Conservation (phyloP, 768 basidiomycete species). For the Hysterangium stoloniferum region DNA sequence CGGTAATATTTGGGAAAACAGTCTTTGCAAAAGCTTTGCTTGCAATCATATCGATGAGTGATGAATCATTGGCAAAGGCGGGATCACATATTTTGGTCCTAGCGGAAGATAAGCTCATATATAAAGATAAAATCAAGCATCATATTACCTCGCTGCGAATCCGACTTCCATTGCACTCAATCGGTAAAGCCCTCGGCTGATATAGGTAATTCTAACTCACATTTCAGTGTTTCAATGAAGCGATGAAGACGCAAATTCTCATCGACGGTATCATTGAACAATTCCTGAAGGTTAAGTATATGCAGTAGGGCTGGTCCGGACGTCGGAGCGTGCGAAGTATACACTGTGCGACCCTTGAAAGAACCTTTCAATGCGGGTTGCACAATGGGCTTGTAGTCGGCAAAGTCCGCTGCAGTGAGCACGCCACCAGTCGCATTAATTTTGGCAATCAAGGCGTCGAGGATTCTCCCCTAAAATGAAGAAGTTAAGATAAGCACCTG, state of each 20-base stretch:
- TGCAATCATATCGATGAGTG: slow-evolving; percentile 53
- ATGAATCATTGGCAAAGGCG: slow-evolving; percentile 47
- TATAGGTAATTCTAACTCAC: slow-evolving; percentile 29
- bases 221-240: slow-evolving; percentile 80
- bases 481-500: slow-evolving; percentile 10
- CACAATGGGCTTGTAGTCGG: slow-evolving; percentile 60
- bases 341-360: slow-evolving; percentile 72
- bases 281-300: slow-evolving; percentile 86
- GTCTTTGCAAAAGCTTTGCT: slow-evolving; percentile 59
- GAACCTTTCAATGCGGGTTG: slow-evolving; percentile 68
- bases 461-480: slow-evolving; percentile 59
- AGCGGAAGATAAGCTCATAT: neutral
- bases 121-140: neutral
- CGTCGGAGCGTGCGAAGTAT: slow-evolving; percentile 78
- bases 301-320: slow-evolving; percentile 85
- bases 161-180: slow-evolving; percentile 35
- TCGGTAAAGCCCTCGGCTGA: slow-evolving; percentile 8
- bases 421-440: slow-evolving; percentile 70
- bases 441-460: slow-evolving; percentile 69
- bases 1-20: slow-evolving; percentile 66
- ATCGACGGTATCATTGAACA: slow-evolving; percentile 46
- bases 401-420: slow-evolving; percentile 66
- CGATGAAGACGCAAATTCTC: slow-evolving; percentile 70
- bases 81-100: slow-evolving; percentile 85
- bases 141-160: slow-evolving; percentile 49